Evolutionary conservation across 305 asterid genomes (phyloP).

Genomic region (Rubia peregrina): DNA sequence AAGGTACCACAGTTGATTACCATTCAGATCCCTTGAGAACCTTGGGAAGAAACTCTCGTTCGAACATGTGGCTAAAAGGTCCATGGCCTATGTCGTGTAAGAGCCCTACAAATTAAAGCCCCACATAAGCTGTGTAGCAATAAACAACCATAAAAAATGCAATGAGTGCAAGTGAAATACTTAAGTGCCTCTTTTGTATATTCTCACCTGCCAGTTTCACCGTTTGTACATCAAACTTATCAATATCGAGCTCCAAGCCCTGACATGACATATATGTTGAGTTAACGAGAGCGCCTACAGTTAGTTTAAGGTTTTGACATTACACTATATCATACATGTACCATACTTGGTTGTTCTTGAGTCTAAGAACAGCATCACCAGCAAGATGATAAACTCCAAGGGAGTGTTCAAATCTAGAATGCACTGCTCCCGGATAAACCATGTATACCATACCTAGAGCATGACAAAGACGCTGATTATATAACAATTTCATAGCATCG

Average conservation of each 20-base stretch:
- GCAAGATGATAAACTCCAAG: slow-evolving; percentile 97
- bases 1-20: slow-evolving; percentile 31
- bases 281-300: slow-evolving; percentile 7
- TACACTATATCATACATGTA: slow-evolving; percentile 20
- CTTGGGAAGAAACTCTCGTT: slow-evolving; percentile 76
- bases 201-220: slow-evolving; percentile 85
- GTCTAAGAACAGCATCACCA: slow-evolving; percentile 70
- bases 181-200: background rate
- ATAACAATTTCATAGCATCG: background rate
- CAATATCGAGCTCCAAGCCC: slow-evolving; percentile 88
- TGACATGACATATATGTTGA: slow-evolving; percentile 28
- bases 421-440: slow-evolving; percentile 97
- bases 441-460: slow-evolving; percentile 67
- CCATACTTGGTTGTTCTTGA: slow-evolving; percentile 59
- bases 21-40: slow-evolving; percentile 56
- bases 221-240: slow-evolving; percentile 62
- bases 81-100: slow-evolving; percentile 96
- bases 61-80: slow-evolving; percentile 93
- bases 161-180: background rate
- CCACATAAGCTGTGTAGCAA: slow-evolving; percentile 16
- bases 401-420: slow-evolving; percentile 94
- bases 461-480: slow-evolving; percentile 9
- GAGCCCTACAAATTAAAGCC: slow-evolving; percentile 46
- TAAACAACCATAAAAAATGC: background rate
- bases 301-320: slow-evolving; percentile 11